Conservation (phyloP, 2,329 filamentous ascomycete species). For the Calcarisporium arbuscula region DNA sequence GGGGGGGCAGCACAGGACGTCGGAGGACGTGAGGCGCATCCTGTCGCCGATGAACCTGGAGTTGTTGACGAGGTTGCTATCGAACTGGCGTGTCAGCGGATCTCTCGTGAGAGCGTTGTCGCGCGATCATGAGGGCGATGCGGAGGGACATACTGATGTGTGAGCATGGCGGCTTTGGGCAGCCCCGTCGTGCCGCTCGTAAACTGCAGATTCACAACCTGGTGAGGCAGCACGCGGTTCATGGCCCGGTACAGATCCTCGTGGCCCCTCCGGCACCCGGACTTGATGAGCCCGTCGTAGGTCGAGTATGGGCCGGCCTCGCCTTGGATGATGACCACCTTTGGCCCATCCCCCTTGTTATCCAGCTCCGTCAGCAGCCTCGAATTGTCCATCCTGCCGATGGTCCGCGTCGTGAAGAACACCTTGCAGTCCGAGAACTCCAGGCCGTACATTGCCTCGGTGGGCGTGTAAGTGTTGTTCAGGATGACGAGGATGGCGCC, state of each 20-base stretch:
- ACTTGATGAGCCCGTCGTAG: slow-evolving; percentile 52
- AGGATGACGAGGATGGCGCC: slow-evolving; percentile 68
- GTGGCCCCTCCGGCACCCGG: slow-evolving; percentile 41
- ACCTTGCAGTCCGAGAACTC: slow-evolving; percentile 66
- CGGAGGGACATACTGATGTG: slow-evolving; percentile 60
- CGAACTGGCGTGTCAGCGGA: no score
- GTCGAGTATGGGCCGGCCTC: slow-evolving; percentile 47
- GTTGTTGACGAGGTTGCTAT: slow-evolving; percentile 57
- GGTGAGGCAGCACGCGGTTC: slow-evolving; percentile 52
- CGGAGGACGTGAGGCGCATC: slow-evolving; percentile 60
- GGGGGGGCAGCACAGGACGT: slow-evolving; percentile 76
- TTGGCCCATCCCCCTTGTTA: slow-evolving; percentile 36
- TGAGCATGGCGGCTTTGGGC: slow-evolving; percentile 70
- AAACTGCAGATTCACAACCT: slow-evolving; percentile 70
- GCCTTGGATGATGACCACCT: slow-evolving; percentile 56
- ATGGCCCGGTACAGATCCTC: slow-evolving; percentile 47
- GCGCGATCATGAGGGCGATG: no score
- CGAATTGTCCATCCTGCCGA: slow-evolving; percentile 59
- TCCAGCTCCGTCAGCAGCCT: slow-evolving; percentile 50
- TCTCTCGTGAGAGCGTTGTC: no score
- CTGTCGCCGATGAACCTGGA: slow-evolving; percentile 66
- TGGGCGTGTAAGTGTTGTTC: slow-evolving; percentile 75
- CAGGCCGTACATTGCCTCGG: slow-evolving; percentile 65
- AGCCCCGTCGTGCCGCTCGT: slow-evolving; percentile 69
- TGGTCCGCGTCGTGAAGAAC: slow-evolving; percentile 64